These are phyloP conservation scores for Penicillium arizonense DNA, from an alignment of 495 filamentous ascomycete species.

Conservation along the genomic window DNA sequence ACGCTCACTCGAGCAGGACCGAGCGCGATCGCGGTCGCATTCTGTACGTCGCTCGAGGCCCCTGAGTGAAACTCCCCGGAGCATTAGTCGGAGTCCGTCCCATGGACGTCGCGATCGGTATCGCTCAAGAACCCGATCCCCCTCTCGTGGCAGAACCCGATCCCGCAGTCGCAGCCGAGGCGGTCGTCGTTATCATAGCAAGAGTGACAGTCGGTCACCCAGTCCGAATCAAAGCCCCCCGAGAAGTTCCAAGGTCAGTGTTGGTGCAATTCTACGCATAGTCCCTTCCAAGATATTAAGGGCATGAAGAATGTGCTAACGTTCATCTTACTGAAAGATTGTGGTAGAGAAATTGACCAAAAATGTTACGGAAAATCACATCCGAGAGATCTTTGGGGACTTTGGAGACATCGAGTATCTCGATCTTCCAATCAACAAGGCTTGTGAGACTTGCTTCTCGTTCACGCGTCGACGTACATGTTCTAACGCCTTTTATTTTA, in stretches of 20 bases:
- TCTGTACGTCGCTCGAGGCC: slow-evolving; percentile 49
- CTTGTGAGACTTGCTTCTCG: slow-evolving; percentile 56
- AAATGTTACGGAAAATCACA: slow-evolving; percentile 85
- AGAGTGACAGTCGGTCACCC: slow-evolving; percentile 49
- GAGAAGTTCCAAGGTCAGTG: slow-evolving; percentile 58
- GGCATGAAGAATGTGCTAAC: neutral
- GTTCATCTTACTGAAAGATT: slow-evolving; percentile 57
- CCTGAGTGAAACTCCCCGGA: slow-evolving; percentile 41
- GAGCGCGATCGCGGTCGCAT: slow-evolving; percentile 30
- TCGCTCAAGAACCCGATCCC: slow-evolving; percentile 41
- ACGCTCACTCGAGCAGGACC: slow-evolving; percentile 14
- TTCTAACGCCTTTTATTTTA: slow-evolving; percentile 29
- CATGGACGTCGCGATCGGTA: slow-evolving; percentile 36
- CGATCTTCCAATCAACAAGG: slow-evolving; percentile 83
- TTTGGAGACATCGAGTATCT: slow-evolving; percentile 85
- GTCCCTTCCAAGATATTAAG: neutral
- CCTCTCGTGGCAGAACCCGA: slow-evolving; percentile 27
- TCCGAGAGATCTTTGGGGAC: slow-evolving; percentile 86
- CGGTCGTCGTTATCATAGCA: slow-evolving; percentile 35
- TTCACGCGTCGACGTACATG: neutral
- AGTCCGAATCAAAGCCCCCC: slow-evolving; percentile 40
- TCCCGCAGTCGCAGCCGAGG: slow-evolving; percentile 43
- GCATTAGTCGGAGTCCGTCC: slow-evolving; percentile 36
- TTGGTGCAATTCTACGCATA: neutral
- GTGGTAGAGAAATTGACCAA: slow-evolving; percentile 96